Percentiles rank a stretch among this genome's conserved stretches.
Conservation (phyloP, 306 rosid genomes). For the Dryas alaskensis region DNA sequence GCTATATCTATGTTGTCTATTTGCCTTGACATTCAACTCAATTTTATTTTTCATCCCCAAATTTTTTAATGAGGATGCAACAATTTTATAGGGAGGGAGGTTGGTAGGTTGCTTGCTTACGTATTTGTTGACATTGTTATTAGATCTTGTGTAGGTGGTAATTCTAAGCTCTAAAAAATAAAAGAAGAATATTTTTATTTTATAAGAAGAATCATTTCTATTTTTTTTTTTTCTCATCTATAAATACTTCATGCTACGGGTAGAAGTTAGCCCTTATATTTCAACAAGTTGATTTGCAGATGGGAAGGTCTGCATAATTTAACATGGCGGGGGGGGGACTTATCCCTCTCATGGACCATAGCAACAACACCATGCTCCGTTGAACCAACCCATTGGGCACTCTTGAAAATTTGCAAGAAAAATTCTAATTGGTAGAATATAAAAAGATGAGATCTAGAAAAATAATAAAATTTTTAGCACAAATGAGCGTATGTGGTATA, state of each 20-base stretch:
- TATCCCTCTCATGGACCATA: constrained; percentile 81
- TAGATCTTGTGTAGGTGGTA: constrained; percentile 63
- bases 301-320: constrained; percentile 94
- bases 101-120: neutral
- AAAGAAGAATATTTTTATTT: no score
- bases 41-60: no score
- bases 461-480: no score
- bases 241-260: neutral
- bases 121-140: constrained; percentile 32
- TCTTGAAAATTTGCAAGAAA: no score
- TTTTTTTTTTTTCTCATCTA: neutral
- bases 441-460: no score
- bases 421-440: no score
- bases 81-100: neutral
- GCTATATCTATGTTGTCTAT: no score
- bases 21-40: no score
- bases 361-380: constrained; percentile 37
- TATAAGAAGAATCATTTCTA: neutral
- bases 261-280: constrained; percentile 19
- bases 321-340: constrained; percentile 56
- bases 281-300: constrained; percentile 45
- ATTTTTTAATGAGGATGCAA: neutral
- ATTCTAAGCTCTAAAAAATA: constrained; percentile 16
- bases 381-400: no score
- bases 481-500: no score